Base-by-base conservation (phyloP, 441 rosid genomes). In the Mallotus japonicus region DNA sequence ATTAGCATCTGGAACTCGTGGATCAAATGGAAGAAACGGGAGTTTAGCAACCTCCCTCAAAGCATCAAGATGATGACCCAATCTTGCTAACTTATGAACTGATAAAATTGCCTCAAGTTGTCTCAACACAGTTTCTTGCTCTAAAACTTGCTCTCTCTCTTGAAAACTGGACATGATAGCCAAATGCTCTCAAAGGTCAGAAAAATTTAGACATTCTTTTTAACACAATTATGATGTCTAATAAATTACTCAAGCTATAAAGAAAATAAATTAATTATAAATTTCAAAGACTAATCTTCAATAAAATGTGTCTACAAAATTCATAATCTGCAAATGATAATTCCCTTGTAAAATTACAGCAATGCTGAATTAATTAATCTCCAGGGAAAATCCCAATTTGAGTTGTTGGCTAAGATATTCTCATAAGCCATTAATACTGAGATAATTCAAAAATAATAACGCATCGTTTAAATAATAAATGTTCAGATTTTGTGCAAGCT, bases 61-160 rank as follows among this genome's bases (percentile, higher is more conserved):
- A 65, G 95, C 92, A 85, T 93, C 99, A 64, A 87, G 77, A 83
- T 87, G 84, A 73, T 82, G 84, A 69, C 97, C 95, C 59, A 70
- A 76, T 78, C 86, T 91, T 17, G 79, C 89, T 82, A 87, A 69
- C 79, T 89, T 91, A 77, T 88, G 96, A 72, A 91, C 80, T 28
- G 93, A 85, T 77, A 93, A 84, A 80, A 90, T 79, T 11, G 97
- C 93, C 87, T 95, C 98, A 6, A 95, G 99, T 86, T 95, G 96
- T 83, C 99, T 89, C 78, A 95, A 77, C 53, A 93, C 86, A 24
- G 89, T 93, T 75, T 95, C 92, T 82, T 95, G 98, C 85, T 91
- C 96, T 83, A 88, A 67, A 74, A 90, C 95, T 51, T 75, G 89
- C 64, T 89, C 96, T 76, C 93, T 86, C 83, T 95, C 99, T 76